Percentiles rank a stretch among this genome's conserved stretches.
Evolutionary conservation across 371 early-diverging fungal species (phyloP).

Genomic region (Catenaria anguillulae): DNA sequence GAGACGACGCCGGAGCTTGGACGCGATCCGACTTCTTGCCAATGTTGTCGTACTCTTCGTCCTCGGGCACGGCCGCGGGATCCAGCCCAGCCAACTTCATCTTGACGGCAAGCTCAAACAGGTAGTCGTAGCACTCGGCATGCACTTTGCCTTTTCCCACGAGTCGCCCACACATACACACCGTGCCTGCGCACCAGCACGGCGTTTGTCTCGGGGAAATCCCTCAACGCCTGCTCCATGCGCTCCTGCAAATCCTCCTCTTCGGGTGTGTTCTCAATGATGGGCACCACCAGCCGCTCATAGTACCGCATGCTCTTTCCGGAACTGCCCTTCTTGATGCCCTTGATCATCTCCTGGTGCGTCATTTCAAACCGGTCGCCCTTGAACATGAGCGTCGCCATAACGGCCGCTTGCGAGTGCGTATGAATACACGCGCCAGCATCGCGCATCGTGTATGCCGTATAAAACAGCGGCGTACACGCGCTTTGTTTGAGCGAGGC

Average conservation of each 20-base stretch:
- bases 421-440: constrained; percentile 95
- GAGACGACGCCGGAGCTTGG: no score
- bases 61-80: constrained; percentile 39
- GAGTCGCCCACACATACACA: constrained; percentile 84
- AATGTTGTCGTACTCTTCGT: constrained; percentile 9
- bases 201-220: constrained; percentile 85
- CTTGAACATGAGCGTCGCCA: constrained; percentile 68
- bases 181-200: constrained; percentile 85
- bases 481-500: constrained; percentile 36
- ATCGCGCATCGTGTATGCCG: constrained; percentile 70
- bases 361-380: constrained; percentile 64
- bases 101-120: constrained; percentile 88
- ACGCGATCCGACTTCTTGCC: background rate
- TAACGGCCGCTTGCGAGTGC: constrained; percentile 87
- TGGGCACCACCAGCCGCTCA: constrained; percentile 82
- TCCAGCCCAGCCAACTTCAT: constrained; percentile 73
- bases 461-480: constrained; percentile 90
- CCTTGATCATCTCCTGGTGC: constrained; percentile 98
- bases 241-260: constrained; percentile 83
- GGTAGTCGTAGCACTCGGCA: constrained; percentile 97
- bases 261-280: constrained; percentile 88
- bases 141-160: constrained; percentile 93
- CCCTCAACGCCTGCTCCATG: constrained; percentile 78
- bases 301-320: constrained; percentile 48
- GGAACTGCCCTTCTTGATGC: constrained; percentile 62